Percentiles rank a stretch among this genome's conserved stretches.
Evolutionary conservation across 805 yeast genomes (phyloP).

Genomic region (Kodamaea nitidulidarum): DNA sequence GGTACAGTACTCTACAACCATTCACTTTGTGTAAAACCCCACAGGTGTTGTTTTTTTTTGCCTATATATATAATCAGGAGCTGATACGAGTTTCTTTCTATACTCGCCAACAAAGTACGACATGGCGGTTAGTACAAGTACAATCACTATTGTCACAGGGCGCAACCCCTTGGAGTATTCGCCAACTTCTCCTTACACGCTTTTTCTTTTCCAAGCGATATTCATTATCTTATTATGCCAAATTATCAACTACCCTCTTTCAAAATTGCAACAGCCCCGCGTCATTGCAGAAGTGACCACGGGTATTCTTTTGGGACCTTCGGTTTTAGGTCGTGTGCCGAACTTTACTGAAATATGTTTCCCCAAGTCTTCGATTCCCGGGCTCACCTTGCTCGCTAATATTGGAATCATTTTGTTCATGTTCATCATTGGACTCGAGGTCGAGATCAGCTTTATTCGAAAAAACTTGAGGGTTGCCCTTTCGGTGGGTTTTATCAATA

Average conservation of each 20-base stretch:
- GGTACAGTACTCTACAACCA: too few species aligned
- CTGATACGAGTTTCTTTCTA: too few species aligned
- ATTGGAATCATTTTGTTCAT: slow-evolving; percentile 70
- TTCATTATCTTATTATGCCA: slow-evolving; percentile 59
- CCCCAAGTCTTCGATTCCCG: slow-evolving; percentile 59
- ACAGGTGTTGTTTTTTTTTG: too few species aligned
- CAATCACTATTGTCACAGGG: slow-evolving; percentile 54
- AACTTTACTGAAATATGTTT: slow-evolving; percentile 62
- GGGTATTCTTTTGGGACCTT: slow-evolving; percentile 72
- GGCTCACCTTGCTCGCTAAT: slow-evolving; percentile 65
- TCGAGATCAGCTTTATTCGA: slow-evolving; percentile 61
- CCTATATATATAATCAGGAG: too few species aligned
- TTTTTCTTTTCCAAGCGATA: slow-evolving; percentile 67
- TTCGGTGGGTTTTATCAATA: slow-evolving; percentile 64
- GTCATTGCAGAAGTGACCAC: slow-evolving; percentile 80
- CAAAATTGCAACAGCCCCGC: slow-evolving; percentile 64
- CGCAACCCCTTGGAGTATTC: slow-evolving; percentile 62
- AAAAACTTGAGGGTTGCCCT: slow-evolving; percentile 59
- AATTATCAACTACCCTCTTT: slow-evolving; percentile 55
- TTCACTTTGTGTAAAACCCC: too few species aligned
- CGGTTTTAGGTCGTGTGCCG: slow-evolving; percentile 70
- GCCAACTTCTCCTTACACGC: slow-evolving; percentile 56
- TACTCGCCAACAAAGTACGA: neutral
- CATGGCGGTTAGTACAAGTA: slow-evolving; percentile 25
- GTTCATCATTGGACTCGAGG: slow-evolving; percentile 77